phyloP scores from a whole-genome alignment of 345 rosid species.

The Populus simonii region DNA sequence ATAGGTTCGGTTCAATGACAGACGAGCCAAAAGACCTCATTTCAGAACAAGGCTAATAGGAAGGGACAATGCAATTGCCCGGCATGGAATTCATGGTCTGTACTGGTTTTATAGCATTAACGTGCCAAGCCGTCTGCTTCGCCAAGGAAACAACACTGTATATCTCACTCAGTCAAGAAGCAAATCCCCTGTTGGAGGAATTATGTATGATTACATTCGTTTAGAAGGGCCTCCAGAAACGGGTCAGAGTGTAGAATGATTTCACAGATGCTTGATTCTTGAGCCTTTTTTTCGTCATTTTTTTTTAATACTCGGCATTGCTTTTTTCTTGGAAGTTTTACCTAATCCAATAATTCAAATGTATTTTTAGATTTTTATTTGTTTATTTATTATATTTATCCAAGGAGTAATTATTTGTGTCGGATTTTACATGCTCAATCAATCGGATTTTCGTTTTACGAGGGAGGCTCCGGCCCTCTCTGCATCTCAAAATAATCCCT shows the following conservation, averaged over 20 bases:
- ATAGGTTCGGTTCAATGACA: conserved; percentile 59
- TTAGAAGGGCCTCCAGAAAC: conserved; percentile 51
- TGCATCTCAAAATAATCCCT: too few relatives aligned
- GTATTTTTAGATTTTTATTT: too few relatives aligned
- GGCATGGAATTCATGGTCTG: conserved; percentile 86
- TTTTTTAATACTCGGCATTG: too few relatives aligned
- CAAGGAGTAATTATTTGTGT: too few relatives aligned
- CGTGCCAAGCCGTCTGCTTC: conserved; percentile 39
- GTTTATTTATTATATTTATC: too few relatives aligned
- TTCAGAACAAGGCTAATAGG: conserved; percentile 59
- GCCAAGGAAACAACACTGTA: conserved; percentile 44
- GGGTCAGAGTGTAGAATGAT: neutral
- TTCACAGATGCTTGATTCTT: neutral
- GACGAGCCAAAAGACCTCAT: conserved; percentile 12
- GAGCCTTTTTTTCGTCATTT: too few relatives aligned
- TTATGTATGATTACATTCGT: conserved; percentile 87
- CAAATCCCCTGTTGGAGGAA: conserved; percentile 42
- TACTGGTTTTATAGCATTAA: conserved; percentile 58
- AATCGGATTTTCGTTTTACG: too few relatives aligned
- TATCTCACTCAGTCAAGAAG: conserved; percentile 60
- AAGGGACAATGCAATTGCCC: conserved; percentile 70
- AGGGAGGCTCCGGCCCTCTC: too few relatives aligned
- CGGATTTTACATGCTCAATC: too few relatives aligned
- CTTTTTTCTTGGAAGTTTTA: too few relatives aligned
- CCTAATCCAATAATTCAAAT: too few relatives aligned